These are phyloP conservation scores for Silene coronaria DNA, from an alignment of 179 eudicot species.

Conservation along the genomic window DNA sequence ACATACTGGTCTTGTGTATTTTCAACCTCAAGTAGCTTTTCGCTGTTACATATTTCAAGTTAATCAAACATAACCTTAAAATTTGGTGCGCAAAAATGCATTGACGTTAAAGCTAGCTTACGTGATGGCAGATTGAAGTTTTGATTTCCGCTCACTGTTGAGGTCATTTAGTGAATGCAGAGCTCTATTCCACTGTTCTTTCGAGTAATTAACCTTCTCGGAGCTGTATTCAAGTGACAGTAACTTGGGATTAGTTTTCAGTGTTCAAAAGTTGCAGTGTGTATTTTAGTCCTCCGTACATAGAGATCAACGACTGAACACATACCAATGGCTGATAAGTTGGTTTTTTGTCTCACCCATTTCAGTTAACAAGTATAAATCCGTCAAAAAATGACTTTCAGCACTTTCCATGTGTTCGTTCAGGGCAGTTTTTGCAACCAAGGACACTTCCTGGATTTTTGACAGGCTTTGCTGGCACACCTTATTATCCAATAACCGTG, in stretches of 20 bases:
- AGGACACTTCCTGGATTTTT: constrained; percentile 50
- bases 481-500: constrained; percentile 32
- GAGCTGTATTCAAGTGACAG: constrained; percentile 33
- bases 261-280: background rate
- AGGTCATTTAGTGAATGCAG: constrained; percentile 34
- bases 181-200: constrained; percentile 47
- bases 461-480: constrained; percentile 38
- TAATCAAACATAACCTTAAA: constrained; percentile 8
- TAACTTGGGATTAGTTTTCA: background rate
- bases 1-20: constrained; percentile 26
- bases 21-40: constrained; percentile 33
- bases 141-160: constrained; percentile 27
- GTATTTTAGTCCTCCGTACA: background rate
- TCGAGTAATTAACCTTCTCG: constrained; percentile 36
- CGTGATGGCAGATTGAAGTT: constrained; percentile 38
- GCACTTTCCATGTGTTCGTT: constrained; percentile 41
- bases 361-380: constrained; percentile 50
- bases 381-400: constrained; percentile 45
- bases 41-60: constrained; percentile 28
- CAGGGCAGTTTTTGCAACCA: constrained; percentile 42
- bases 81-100: background rate
- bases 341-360: constrained; percentile 42
- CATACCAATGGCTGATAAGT: constrained; percentile 58
- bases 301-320: background rate
- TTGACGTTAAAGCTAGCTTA: constrained; percentile 21